Percentiles rank a stretch among this genome's conserved stretches.
Evolutionary conservation across 2,329 filamentous ascomycete genomes (phyloP).

Genomic region (Colletotrichum musicola): DNA sequence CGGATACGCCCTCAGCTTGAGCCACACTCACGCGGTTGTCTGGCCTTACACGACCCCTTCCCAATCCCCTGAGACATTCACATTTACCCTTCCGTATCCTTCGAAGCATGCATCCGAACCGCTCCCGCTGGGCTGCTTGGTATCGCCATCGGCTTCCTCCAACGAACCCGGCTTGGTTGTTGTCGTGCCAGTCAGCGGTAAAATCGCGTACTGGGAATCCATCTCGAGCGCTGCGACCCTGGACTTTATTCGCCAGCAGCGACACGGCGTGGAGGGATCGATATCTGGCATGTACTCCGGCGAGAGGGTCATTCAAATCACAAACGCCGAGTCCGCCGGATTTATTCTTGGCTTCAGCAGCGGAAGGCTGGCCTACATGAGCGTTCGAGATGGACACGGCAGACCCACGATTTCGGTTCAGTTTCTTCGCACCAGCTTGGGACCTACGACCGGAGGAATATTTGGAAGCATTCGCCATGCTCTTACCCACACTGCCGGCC

Average conservation of each 20-base stretch:
- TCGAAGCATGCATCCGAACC: slow-evolving; percentile 76
- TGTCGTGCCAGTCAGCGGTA: slow-evolving; percentile 85
- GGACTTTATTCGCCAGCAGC: slow-evolving; percentile 84
- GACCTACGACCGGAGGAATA: slow-evolving; percentile 72
- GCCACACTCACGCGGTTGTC: slow-evolving; percentile 84
- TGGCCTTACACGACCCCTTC: slow-evolving; percentile 87
- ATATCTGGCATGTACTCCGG: slow-evolving; percentile 82
- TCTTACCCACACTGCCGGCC: slow-evolving; percentile 76
- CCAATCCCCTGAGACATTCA: slow-evolving; percentile 80
- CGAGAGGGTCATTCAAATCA: slow-evolving; percentile 81
- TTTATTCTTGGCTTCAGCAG: slow-evolving; percentile 88
- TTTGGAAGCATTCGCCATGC: slow-evolving; percentile 85
- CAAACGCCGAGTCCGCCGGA: slow-evolving; percentile 86
- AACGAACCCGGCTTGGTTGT: slow-evolving; percentile 88
- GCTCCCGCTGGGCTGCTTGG: slow-evolving; percentile 84
- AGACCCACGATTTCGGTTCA: slow-evolving; percentile 84
- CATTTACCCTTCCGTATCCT: slow-evolving; percentile 82
- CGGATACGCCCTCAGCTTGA: slow-evolving; percentile 84
- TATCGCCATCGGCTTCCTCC: slow-evolving; percentile 82
- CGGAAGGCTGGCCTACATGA: slow-evolving; percentile 88
- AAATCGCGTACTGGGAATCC: slow-evolving; percentile 94
- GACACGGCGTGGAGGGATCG: slow-evolving; percentile 80
- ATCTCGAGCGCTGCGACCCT: slow-evolving; percentile 89
- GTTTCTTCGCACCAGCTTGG: slow-evolving; percentile 75
- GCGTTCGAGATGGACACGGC: slow-evolving; percentile 86